phyloP scores from a whole-genome alignment of 805 yeast genomes.

The Suhomyces pyralidae region DNA sequence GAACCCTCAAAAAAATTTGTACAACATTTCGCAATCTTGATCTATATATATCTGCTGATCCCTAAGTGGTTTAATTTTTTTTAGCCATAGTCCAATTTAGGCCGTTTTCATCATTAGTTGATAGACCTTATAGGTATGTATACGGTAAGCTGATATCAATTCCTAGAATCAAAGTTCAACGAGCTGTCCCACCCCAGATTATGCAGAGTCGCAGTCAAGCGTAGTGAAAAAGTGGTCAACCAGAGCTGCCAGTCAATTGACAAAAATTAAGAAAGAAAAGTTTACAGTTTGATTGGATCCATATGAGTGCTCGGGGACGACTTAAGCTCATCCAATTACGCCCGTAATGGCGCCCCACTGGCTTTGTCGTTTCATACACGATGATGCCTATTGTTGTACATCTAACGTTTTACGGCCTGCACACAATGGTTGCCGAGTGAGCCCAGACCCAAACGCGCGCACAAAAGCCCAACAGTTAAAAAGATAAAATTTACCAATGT shows the following conservation, averaged over 20 bases:
- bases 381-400: not conserved
- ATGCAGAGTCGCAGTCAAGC: not conserved
- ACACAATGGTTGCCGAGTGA: not conserved
- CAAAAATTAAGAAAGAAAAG: not conserved
- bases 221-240: not conserved
- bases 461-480: not conserved
- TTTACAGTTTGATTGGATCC: no score
- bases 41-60: not conserved
- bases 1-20: not conserved
- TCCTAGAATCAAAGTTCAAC: not conserved
- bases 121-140: constrained; percentile 1
- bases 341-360: not conserved
- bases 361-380: not conserved
- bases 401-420: not conserved
- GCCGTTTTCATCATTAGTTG: not conserved
- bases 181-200: not conserved
- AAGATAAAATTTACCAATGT: not conserved
- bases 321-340: not conserved
- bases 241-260: not conserved
- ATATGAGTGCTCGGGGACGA: not conserved
- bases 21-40: not conserved
- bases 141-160: not conserved
- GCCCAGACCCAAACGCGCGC: not conserved
- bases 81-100: not conserved
- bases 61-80: not conserved